phyloP scores from a whole-genome alignment of 2,329 filamentous ascomycete species.

The Gyromitra esculenta region DNA sequence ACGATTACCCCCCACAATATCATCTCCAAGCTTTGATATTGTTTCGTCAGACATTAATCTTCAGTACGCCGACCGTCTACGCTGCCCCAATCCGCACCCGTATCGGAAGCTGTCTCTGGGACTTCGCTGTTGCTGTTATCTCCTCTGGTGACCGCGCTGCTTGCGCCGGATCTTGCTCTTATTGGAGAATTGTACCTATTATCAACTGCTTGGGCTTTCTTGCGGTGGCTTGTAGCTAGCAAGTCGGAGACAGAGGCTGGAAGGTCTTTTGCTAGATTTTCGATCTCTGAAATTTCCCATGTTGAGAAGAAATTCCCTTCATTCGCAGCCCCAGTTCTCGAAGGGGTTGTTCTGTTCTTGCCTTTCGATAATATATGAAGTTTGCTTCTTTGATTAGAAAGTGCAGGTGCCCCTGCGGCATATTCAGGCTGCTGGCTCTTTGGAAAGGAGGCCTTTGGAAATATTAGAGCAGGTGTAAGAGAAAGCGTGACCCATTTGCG shows the following conservation, averaged over 20 bases:
- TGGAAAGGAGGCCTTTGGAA: not conserved
- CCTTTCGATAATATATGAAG: not conserved
- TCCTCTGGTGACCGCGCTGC: constrained; percentile 5
- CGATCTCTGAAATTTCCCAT: constrained; percentile 14
- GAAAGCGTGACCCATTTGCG: constrained; percentile 44
- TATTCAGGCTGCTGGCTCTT: not conserved
- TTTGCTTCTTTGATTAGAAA: constrained; percentile 2
- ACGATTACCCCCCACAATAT: not conserved
- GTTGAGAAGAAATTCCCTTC: constrained; percentile 38
- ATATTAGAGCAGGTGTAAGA: constrained; percentile 22
- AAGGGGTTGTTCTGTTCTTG: constrained; percentile 7
- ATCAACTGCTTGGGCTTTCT: constrained; percentile 14
- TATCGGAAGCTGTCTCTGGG: not conserved
- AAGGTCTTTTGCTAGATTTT: constrained; percentile 21
- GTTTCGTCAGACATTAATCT: not conserved
- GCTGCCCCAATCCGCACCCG: not conserved
- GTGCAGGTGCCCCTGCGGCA: not conserved
- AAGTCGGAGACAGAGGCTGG: constrained; percentile 28
- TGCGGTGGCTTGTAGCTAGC: constrained; percentile 36
- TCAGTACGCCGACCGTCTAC: not conserved
- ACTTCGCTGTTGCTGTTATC: not conserved
- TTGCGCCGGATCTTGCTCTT: constrained; percentile 1
- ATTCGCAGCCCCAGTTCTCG: not conserved
- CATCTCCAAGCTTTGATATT: not conserved
- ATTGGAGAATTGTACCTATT: constrained; percentile 35